Evolutionary conservation across 2,329 filamentous ascomycete genomes (phyloP).

Genomic region (Alternaria gaisen): DNA sequence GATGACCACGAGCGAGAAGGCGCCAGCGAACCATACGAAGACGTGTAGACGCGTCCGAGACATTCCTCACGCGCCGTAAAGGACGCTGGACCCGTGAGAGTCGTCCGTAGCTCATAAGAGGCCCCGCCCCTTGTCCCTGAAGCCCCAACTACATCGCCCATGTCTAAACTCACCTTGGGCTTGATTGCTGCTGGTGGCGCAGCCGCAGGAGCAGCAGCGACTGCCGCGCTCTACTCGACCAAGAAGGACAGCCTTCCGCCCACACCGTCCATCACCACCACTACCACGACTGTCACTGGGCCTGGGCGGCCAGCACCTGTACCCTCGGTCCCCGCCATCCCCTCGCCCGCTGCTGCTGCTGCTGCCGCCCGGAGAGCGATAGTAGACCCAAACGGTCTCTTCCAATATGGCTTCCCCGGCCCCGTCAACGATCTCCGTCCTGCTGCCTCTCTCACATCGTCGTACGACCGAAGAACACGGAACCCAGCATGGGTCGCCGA

Average conservation of each 20-base stretch:
- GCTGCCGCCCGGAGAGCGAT: slow-evolving; percentile 38
- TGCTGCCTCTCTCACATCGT: slow-evolving; percentile 80
- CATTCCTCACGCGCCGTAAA: slow-evolving; percentile 46
- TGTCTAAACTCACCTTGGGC: slow-evolving; percentile 62
- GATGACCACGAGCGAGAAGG: slow-evolving; percentile 38
- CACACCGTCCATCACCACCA: slow-evolving; percentile 43
- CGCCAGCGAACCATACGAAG: slow-evolving; percentile 41
- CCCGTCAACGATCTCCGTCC: slow-evolving; percentile 83
- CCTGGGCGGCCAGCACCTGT: slow-evolving; percentile 36
- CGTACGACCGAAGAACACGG: slow-evolving; percentile 87
- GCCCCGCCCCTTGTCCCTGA: slow-evolving; percentile 4
- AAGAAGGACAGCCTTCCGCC: slow-evolving; percentile 41
- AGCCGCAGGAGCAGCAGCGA: slow-evolving; percentile 59
- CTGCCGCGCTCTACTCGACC: slow-evolving; percentile 56
- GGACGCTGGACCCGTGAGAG: slow-evolving; percentile 35
- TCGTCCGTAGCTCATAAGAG: slow-evolving; percentile 27
- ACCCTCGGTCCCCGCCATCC: slow-evolving; percentile 36
- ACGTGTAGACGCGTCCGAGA: slow-evolving; percentile 49
- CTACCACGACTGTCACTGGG: slow-evolving; percentile 46
- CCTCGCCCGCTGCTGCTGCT: slow-evolving; percentile 32
- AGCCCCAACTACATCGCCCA: slow-evolving; percentile 32
- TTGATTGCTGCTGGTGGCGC: slow-evolving; percentile 60
- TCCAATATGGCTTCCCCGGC: slow-evolving; percentile 80
- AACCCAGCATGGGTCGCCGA: slow-evolving; percentile 94
- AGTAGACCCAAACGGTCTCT: slow-evolving; percentile 61